Evolutionary conservation across 176 grass and related monocot genomes (phyloP), one percentile per base, ranked within the genome.

Genomic region (Zoysia pacifica): DNA sequence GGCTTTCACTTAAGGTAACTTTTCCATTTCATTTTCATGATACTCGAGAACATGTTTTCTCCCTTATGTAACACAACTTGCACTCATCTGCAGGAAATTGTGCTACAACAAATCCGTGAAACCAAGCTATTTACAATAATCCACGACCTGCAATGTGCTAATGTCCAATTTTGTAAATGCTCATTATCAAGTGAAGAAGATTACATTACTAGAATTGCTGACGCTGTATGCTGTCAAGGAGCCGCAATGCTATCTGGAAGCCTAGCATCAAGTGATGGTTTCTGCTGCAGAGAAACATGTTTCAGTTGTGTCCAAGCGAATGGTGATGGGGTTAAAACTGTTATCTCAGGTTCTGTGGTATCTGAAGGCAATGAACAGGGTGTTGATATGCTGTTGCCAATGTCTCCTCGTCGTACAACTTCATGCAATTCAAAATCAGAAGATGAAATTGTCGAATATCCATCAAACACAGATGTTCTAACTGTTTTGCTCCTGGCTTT

Each of bases 401-500:
- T 79, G 65, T 86, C 86, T 45, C 14, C 40, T 35, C 2, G 0
- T 0, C 62, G 76, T 72, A 14, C 67, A 11, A 79, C 56, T 66
- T 58, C 43, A 2, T 86, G 64, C 73, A 46, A 51, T 88, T 92
- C 80, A 79, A 67, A 42, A 50, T 40, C 67, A 5, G 55, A 15
- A 13, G 75, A 65, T 19, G 66, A 74, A 67, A 69, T 55, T 55
- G 19, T 82, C 49, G 88, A 91, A 79, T 90, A 82, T 67, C 89
- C 91, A 59, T 78, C 82, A 56, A 88, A 44, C 15, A 37, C 18
- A 80, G 91, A 91, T 90, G 62, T 85, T 77, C 28, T 94, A 70
- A 90, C 83, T 47, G 85, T 97, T 86, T 79, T 97, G 53, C 49
- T 97, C 19, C 82, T 97, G 65, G 82, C 90, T 83, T 87, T 97